Conservation (phyloP, 495 filamentous ascomycete genomes). For the Penicillium dipodomyicola region DNA sequence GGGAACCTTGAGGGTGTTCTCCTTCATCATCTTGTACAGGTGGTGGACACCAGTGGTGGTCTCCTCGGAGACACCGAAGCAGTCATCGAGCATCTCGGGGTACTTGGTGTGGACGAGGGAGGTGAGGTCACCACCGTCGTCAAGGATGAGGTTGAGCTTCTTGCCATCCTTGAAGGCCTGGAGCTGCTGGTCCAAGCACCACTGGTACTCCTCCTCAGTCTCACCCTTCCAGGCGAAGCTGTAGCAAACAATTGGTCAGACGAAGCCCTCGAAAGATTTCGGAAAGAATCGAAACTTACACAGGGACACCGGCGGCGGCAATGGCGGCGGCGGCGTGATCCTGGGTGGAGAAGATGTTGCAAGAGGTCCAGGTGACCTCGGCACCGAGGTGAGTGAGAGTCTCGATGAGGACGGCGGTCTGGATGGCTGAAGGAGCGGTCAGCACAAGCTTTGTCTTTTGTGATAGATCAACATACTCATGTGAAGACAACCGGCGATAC, state of each 20-base stretch:
- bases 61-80: constrained; percentile 98
- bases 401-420: constrained; percentile 98
- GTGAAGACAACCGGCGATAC: constrained; percentile 97
- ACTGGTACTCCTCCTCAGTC: constrained; percentile 99
- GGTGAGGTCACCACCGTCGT: constrained; percentile 97
- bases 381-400: constrained; percentile 90
- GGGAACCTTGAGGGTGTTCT: constrained; percentile 82
- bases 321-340: constrained; percentile 98
- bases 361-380: constrained; percentile 93
- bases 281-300: constrained; percentile 51
- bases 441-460: neutral
- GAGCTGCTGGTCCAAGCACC: constrained; percentile 99
- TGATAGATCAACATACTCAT: constrained; percentile 66
- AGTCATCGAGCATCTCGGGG: constrained; percentile 94
- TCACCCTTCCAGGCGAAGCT: constrained; percentile 99
- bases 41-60: constrained; percentile 99
- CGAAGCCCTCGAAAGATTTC: neutral
- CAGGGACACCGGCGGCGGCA: constrained; percentile 87
- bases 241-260: constrained; percentile 17
- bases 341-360: constrained; percentile 99
- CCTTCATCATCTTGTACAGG: constrained; percentile 97
- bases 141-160: constrained; percentile 96
- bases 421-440: constrained; percentile 65
- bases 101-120: constrained; percentile 96
- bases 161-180: constrained; percentile 93